phyloP scores from a whole-genome alignment of 345 rosid genomes.

The Salix dunnii region DNA sequence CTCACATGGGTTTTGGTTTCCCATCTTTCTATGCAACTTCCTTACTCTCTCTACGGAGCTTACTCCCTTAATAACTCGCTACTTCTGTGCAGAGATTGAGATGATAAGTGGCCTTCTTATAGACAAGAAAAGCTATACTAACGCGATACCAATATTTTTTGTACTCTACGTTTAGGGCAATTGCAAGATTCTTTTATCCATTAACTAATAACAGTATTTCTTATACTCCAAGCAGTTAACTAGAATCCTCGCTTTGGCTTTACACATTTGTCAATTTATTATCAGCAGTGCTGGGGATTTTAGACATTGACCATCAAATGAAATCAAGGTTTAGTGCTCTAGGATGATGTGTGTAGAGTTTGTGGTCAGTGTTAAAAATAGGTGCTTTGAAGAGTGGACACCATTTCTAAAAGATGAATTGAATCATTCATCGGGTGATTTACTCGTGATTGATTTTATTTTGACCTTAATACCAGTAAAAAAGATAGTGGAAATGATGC shows the following conservation, averaged over 20 bases:
- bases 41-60: not conserved
- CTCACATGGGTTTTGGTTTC: slow-evolving; percentile 11
- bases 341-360: slow-evolving; percentile 17
- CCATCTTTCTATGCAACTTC: slow-evolving; percentile 20
- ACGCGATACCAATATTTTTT: not conserved
- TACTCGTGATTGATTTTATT: not conserved
- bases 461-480: not conserved
- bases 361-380: slow-evolving; percentile 3
- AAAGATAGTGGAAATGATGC: not conserved
- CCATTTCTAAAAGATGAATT: slow-evolving; percentile 18
- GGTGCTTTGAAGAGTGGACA: slow-evolving; percentile 35
- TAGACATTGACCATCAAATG: slow-evolving; percentile 43
- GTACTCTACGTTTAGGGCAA: slow-evolving; percentile 7
- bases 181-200: slow-evolving; percentile 29
- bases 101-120: slow-evolving; percentile 34
- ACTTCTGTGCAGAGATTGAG: not conserved
- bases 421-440: not conserved
- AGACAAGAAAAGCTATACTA: slow-evolving; percentile 13
- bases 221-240: slow-evolving; percentile 13
- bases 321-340: slow-evolving; percentile 36
- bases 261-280: not conserved
- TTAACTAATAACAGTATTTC: not conserved
- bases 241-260: slow-evolving; percentile 17
- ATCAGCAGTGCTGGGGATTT: slow-evolving; percentile 34
- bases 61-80: not conserved